These are phyloP conservation scores for Pseudogymnoascus sp. DNA, from an alignment of 2,329 filamentous ascomycete species.

Conservation along the genomic window DNA sequence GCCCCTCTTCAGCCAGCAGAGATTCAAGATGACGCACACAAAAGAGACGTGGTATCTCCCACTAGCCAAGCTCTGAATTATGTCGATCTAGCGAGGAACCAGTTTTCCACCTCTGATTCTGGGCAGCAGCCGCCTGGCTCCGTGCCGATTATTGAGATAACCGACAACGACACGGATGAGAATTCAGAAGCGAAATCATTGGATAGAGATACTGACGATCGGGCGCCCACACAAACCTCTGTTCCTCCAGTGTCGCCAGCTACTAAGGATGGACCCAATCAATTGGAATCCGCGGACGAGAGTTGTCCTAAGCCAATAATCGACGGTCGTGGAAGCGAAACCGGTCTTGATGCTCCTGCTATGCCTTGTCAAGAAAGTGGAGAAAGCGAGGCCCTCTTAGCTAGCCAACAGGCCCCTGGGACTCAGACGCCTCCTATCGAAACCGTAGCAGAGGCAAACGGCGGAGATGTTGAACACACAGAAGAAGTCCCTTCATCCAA, in stretches of 20 bases:
- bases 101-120: neutral
- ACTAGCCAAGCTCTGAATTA: neutral
- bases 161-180: neutral
- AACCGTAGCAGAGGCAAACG: neutral
- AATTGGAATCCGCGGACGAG: neutral
- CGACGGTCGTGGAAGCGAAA: neutral
- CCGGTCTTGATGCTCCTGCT: neutral
- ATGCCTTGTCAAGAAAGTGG: neutral
- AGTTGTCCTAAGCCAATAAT: neutral
- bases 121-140: neutral
- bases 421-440: neutral
- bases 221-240: neutral
- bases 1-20: neutral
- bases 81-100: neutral
- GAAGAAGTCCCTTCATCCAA: neutral
- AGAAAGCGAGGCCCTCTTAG: neutral
- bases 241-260: neutral
- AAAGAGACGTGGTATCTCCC: neutral
- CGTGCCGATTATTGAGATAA: neutral
- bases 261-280: neutral
- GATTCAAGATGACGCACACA: neutral
- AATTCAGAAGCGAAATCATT: neutral
- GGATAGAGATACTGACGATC: neutral
- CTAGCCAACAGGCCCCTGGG: too few relatives aligned
- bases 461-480: neutral